Percentiles rank a stretch among this genome's conserved stretches.
Evolutionary conservation across 106 monocot species (phyloP).

Genomic region (Dendrobium huoshanense): DNA sequence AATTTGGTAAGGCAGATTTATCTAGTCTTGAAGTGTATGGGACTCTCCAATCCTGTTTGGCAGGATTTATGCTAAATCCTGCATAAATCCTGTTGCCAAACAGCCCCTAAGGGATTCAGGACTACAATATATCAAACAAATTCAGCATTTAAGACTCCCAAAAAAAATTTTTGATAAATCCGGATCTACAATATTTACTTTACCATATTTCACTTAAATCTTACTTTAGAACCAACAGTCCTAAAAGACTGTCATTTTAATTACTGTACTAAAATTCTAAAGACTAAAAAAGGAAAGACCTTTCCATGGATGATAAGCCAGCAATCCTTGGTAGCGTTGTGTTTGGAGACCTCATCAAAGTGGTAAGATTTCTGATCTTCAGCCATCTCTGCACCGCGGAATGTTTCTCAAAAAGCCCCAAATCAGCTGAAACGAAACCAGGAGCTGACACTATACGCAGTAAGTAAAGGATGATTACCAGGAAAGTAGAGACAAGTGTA

Average conservation of each 20-base stretch:
- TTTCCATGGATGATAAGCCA: constrained; percentile 65
- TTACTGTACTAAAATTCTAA: neutral
- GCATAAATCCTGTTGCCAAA: neutral
- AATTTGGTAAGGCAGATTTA: too few relatives aligned
- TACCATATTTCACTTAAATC: neutral
- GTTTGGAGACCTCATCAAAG: constrained; percentile 59
- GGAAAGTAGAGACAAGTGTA: neutral
- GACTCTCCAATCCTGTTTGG: too few relatives aligned
- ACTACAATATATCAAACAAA: neutral
- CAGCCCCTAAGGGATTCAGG: neutral
- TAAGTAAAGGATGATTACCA: neutral
- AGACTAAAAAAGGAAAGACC: constrained; percentile 6
- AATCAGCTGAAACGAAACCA: neutral
- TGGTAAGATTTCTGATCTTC: constrained; percentile 24
- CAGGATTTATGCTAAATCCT: too few relatives aligned
- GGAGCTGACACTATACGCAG: neutral
- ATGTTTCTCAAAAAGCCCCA: neutral
- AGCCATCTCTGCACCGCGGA: constrained; percentile 22
- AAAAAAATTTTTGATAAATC: neutral
- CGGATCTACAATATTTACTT: neutral
- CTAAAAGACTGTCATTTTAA: neutral
- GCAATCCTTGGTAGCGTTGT: constrained; percentile 50
- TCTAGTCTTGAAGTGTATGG: too few relatives aligned
- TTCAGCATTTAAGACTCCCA: neutral
- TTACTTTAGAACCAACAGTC: neutral